phyloP scores from a whole-genome alignment of 495 filamentous ascomycete genomes.

The Lichenothelia convexa region DNA sequence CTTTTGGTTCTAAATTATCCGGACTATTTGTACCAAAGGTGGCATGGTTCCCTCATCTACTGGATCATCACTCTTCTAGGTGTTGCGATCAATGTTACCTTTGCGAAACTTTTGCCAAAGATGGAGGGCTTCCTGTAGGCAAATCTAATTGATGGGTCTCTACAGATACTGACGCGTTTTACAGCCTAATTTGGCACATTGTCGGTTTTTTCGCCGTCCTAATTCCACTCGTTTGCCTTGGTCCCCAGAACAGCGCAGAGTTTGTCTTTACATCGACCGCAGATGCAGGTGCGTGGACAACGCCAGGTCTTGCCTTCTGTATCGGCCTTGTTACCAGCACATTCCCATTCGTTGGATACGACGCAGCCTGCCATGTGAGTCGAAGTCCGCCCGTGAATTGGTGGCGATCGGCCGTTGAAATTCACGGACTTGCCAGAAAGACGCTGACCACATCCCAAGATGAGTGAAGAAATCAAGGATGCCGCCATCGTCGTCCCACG shows the following conservation, averaged over 20 bases:
- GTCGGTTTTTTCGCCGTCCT: conserved; percentile 43
- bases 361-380: conserved; percentile 7
- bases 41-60: conserved; percentile 42
- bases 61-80: conserved; percentile 32
- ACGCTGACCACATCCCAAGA: no score
- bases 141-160: no score
- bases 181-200: conserved; percentile 41
- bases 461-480: no score
- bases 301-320: conserved; percentile 4
- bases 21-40: conserved; percentile 29
- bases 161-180: no score
- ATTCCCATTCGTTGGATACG: conserved; percentile 6
- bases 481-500: no score
- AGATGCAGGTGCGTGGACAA: conserved; percentile 3
- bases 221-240: conserved; percentile 40
- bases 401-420: no score
- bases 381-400: no score
- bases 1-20: conserved; percentile 35
- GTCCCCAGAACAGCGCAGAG: not conserved
- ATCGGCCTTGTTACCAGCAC: conserved; percentile 4
- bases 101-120: conserved; percentile 33
- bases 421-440: no score
- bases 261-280: conserved; percentile 4
- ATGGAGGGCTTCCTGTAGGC: conserved; percentile 40
- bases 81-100: conserved; percentile 36